A percentile compares a stretch with the other conserved stretches of the same genome.
Evolutionary conservation across 2,329 filamentous ascomycete species (phyloP).

Genomic region (Didymella arachidicola): DNA sequence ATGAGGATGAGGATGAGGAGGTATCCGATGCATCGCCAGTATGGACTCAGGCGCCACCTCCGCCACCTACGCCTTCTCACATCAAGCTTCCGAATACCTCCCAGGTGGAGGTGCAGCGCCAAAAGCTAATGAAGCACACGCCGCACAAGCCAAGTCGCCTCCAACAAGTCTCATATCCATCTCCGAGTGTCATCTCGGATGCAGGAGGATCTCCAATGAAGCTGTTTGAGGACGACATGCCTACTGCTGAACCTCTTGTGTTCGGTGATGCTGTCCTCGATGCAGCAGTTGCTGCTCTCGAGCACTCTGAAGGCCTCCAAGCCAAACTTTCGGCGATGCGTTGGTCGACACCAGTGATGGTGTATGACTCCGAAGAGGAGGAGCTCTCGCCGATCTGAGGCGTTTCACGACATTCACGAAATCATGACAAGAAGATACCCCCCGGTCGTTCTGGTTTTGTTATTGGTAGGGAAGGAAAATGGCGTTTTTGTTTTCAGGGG

Average conservation of each 20-base stretch:
- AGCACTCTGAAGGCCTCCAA: conserved; percentile 21
- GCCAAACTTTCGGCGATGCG: conserved; percentile 21
- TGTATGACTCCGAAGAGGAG: conserved; percentile 40
- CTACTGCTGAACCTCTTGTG: conserved; percentile 28
- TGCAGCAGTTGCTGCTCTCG: conserved; percentile 21
- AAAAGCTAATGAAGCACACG: conserved; percentile 45
- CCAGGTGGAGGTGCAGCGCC: conserved; percentile 36
- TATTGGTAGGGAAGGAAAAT: neutral
- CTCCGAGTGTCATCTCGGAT: conserved; percentile 41
- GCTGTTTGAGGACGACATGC: conserved; percentile 27
- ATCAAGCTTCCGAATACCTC: conserved; percentile 30
- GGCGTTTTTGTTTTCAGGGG: neutral
- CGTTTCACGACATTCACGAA: conserved; percentile 15
- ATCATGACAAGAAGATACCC: conserved; percentile 14
- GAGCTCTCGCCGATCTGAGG: conserved; percentile 20
- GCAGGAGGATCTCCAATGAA: conserved; percentile 35
- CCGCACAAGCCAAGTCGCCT: conserved; percentile 47
- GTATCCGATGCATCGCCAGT: conserved; percentile 37
- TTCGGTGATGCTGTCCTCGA: conserved; percentile 29
- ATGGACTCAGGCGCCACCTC: conserved; percentile 48
- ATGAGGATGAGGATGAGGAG: conserved; percentile 40
- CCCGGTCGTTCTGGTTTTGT: conserved; percentile 10
- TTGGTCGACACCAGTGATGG: conserved; percentile 27
- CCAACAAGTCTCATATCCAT: conserved; percentile 43
- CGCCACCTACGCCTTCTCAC: conserved; percentile 47